phyloP scores from a whole-genome alignment of 2,329 filamentous ascomycete species.

The Beauveria bassiana region DNA sequence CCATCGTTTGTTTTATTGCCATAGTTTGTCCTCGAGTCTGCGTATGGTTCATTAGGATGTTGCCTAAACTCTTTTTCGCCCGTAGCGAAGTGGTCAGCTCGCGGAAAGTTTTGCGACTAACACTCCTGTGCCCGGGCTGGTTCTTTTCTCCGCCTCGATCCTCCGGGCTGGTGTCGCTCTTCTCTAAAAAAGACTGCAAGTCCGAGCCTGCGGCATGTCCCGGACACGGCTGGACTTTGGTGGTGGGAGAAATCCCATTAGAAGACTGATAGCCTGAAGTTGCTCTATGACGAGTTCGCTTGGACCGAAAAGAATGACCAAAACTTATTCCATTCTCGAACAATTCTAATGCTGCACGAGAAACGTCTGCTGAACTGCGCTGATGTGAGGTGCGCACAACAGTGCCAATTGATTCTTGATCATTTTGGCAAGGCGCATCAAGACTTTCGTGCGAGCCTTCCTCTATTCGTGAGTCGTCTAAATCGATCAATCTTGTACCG shows the following conservation, averaged over 20 bases:
- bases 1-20: background rate
- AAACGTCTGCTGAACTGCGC: constrained; percentile 17
- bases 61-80: background rate
- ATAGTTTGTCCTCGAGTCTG: background rate
- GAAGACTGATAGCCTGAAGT: background rate
- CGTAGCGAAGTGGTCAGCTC: constrained; percentile 13
- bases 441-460: background rate
- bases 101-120: constrained; percentile 29
- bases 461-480: constrained; percentile 1
- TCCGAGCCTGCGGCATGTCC: background rate
- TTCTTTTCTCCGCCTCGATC: background rate
- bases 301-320: constrained; percentile 14
- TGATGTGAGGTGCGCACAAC: constrained; percentile 28
- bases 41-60: background rate
- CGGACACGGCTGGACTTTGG: background rate
- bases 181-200: constrained; percentile 17
- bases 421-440: background rate
- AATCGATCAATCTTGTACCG: constrained; percentile 7
- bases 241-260: constrained; percentile 1
- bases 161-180: background rate
- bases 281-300: background rate
- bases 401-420: constrained; percentile 27
- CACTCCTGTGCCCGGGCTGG: background rate
- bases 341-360: constrained; percentile 22
- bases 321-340: constrained; percentile 26